Conservation (phyloP, 805 yeast genomes). For the Cyberlindnera petersonii region DNA sequence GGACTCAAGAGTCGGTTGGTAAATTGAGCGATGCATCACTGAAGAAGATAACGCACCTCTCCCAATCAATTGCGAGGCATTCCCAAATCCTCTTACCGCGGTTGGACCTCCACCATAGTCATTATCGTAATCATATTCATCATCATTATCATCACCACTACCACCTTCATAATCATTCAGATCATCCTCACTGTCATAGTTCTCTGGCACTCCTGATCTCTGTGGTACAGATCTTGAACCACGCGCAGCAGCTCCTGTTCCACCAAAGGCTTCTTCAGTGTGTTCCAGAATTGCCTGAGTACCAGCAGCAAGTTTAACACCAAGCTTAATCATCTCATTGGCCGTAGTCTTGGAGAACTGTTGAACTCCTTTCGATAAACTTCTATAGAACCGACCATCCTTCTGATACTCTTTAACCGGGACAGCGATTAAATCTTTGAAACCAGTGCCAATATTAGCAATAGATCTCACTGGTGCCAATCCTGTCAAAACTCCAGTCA, state of each 20-base stretch:
- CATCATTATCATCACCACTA: conserved; percentile 34
- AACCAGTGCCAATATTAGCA: conserved; percentile 73
- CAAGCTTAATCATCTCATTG: conserved; percentile 73
- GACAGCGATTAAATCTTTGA: conserved; percentile 65
- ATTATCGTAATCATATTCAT: conserved; percentile 29
- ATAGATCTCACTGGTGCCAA: conserved; percentile 76
- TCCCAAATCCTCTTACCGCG: conserved; percentile 17
- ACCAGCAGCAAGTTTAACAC: conserved; percentile 83
- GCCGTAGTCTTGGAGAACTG: conserved; percentile 75
- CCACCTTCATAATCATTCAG: too few species aligned
- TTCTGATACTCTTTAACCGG: conserved; percentile 72
- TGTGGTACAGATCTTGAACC: too few species aligned
- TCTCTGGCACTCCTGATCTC: too few species aligned
- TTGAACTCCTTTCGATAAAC: conserved; percentile 70
- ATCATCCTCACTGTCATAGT: conserved; percentile 7
- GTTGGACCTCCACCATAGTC: conserved; percentile 26
- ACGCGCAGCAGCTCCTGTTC: conserved; percentile 57
- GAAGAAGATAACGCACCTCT: conserved; percentile 21
- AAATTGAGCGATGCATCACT: conserved; percentile 20
- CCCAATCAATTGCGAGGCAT: conserved; percentile 25
- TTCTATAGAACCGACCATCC: conserved; percentile 65
- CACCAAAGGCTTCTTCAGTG: conserved; percentile 77
- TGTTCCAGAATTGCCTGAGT: conserved; percentile 77
- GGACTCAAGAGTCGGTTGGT: conserved; percentile 28
- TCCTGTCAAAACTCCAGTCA: conserved; percentile 79